Conservation (phyloP, 2,329 filamentous ascomycete genomes). For the Fusarium guadeloupense region DNA sequence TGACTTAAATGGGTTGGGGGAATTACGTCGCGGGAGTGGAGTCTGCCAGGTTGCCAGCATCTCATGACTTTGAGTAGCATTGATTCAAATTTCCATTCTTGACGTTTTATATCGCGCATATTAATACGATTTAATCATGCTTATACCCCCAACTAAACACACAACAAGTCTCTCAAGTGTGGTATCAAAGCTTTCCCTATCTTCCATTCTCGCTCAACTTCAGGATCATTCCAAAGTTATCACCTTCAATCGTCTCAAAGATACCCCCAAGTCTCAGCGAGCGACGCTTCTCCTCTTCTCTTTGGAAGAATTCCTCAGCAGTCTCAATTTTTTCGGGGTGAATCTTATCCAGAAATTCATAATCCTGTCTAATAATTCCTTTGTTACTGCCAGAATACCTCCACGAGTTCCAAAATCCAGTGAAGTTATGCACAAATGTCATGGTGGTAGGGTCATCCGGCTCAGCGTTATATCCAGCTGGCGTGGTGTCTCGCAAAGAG, state of each 20-base stretch:
- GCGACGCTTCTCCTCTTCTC: constrained; percentile 3
- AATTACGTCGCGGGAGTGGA: too few species aligned
- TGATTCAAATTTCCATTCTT: too few species aligned
- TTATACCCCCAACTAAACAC: too few species aligned
- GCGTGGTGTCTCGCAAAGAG: fast-evolving
- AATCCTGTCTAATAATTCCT: constrained; percentile 9
- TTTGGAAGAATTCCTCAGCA: constrained; percentile 8
- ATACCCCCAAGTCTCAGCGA: neutral
- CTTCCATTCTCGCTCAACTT: neutral
- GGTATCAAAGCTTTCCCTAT: fast-evolving
- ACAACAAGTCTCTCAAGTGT: too few species aligned
- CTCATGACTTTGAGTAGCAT: too few species aligned
- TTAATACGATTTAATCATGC: too few species aligned
- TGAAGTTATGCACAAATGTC: constrained; percentile 14
- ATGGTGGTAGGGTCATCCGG: neutral
- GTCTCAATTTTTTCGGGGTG: constrained; percentile 13
- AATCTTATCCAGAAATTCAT: constrained; percentile 20
- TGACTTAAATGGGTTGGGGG: too few species aligned
- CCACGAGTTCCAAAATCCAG: constrained; percentile 25
- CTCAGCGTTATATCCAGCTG: constrained; percentile 6
- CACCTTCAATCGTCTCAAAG: neutral
- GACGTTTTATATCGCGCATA: too few species aligned
- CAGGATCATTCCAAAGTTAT: fast-evolving
- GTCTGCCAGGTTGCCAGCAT: too few species aligned
- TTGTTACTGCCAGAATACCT: constrained; percentile 3